Conservation (phyloP, 2,329 filamentous ascomycete genomes). For the Cladosporium sp. region DNA sequence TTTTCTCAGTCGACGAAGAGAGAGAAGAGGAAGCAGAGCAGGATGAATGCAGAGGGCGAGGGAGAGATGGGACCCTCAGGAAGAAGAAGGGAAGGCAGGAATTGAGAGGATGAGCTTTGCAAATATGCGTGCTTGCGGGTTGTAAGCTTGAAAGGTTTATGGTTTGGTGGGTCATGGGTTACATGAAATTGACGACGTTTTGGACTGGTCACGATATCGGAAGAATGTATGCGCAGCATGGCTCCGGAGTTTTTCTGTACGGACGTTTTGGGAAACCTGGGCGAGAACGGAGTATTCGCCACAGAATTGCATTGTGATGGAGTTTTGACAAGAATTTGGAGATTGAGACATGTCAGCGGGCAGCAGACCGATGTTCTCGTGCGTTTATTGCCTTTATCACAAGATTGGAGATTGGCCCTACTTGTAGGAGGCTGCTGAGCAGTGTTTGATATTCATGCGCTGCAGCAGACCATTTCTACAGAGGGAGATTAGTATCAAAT, state of each 20-base stretch:
- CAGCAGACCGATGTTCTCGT: background rate
- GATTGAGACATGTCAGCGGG: background rate
- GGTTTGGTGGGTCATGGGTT: background rate
- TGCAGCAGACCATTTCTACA: background rate
- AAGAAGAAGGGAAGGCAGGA: background rate
- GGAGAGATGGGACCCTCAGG: background rate
- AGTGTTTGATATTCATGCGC: too few relatives aligned
- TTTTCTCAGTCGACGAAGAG: constrained; percentile 26
- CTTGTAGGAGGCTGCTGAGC: too few relatives aligned
- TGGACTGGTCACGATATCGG: background rate
- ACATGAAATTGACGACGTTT: background rate
- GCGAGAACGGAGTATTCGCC: too few relatives aligned
- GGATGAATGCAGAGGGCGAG: background rate
- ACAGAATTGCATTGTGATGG: background rate
- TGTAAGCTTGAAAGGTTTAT: background rate
- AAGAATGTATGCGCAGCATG: background rate
- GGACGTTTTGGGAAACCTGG: too few relatives aligned
- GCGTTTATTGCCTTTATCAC: background rate
- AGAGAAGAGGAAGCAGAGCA: constrained; percentile 19
- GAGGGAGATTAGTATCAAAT: background rate
- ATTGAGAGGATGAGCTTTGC: background rate
- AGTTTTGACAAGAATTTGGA: background rate
- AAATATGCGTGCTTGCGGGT: background rate
- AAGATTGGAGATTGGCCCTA: background rate
- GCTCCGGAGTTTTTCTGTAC: background rate